A percentile compares a stretch with the other conserved stretches of the same genome.
phyloP scores from a whole-genome alignment of 225 moss, liverwort and hornwort species.

The Pleurozium schreberi region DNA sequence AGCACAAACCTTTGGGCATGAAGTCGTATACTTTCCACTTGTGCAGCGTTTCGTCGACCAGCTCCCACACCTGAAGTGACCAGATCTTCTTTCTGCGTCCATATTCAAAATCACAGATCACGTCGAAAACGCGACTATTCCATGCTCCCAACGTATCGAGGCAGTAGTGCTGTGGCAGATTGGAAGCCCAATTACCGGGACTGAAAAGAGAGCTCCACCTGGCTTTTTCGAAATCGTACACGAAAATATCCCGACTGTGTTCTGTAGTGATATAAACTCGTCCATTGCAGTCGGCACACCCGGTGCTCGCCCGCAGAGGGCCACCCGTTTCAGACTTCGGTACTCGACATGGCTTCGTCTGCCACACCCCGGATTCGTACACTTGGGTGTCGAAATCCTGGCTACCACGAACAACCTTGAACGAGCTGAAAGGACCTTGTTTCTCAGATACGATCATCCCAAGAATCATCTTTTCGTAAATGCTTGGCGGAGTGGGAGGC shows the following conservation, averaged over 20 bases:
- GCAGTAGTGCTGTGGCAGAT: too few species aligned
- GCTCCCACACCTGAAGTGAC: background rate
- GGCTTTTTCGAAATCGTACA: background rate
- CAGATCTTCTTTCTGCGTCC: background rate
- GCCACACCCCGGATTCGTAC: background rate
- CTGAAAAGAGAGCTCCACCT: background rate
- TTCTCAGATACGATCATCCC: background rate
- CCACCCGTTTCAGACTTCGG: background rate
- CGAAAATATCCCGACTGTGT: background rate
- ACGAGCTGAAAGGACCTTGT: background rate
- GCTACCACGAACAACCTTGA: background rate
- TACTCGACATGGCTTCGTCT: background rate
- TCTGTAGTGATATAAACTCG: background rate
- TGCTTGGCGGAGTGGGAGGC: background rate
- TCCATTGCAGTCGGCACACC: background rate
- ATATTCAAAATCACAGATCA: background rate
- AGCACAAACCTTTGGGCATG: background rate
- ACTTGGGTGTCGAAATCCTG: background rate
- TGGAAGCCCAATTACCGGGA: background rate
- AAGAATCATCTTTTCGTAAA: background rate
- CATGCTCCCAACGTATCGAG: background rate
- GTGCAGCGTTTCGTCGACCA: background rate
- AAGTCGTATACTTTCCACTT: background rate
- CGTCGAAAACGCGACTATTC: background rate
- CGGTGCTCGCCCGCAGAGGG: rapidly evolving